These are phyloP conservation scores for Alisma plantagoaquatica DNA, from an alignment of 106 monocot genomes.

Conservation along the genomic window DNA sequence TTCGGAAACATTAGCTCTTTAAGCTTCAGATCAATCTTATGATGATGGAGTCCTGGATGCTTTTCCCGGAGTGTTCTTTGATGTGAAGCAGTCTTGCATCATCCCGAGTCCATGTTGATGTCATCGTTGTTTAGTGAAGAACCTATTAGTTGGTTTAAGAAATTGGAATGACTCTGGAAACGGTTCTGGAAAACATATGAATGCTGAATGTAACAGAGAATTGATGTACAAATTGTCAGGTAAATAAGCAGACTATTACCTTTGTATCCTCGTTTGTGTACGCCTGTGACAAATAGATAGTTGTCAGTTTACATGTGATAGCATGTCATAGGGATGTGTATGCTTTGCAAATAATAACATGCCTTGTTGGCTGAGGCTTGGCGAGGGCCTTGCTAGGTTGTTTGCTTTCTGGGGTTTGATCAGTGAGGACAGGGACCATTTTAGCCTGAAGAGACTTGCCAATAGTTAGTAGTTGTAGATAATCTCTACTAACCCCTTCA, in stretches of 20 bases:
- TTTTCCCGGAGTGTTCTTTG: no score
- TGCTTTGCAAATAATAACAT: slow-evolving; percentile 6
- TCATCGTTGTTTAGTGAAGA: slow-evolving; percentile 3
- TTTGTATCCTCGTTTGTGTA: slow-evolving; percentile 22
- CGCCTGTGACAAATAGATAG: slow-evolving; percentile 14
- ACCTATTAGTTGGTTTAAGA: neutral
- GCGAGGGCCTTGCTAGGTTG: neutral
- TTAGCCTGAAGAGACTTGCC: slow-evolving; percentile 25
- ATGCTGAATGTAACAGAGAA: neutral
- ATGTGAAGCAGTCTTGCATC: slow-evolving; percentile 2
- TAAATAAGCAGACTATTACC: slow-evolving; percentile 14
- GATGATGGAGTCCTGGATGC: no score
- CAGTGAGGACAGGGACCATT: slow-evolving; percentile 14
- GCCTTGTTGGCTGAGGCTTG: slow-evolving; percentile 19
- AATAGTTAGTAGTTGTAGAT: neutral
- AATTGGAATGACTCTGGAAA: no score
- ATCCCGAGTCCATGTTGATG: slow-evolving; percentile 4
- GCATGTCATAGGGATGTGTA: slow-evolving; percentile 2
- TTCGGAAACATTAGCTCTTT: no score
- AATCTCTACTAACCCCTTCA: neutral
- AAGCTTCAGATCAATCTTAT: no score
- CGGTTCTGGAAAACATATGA: neutral
- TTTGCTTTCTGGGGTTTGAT: slow-evolving; percentile 11
- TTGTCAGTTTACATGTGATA: no score
- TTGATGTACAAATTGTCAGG: neutral